phyloP scores from a whole-genome alignment of 1,284 basidiomycete genomes.

The Ganoderma resinaceum region DNA sequence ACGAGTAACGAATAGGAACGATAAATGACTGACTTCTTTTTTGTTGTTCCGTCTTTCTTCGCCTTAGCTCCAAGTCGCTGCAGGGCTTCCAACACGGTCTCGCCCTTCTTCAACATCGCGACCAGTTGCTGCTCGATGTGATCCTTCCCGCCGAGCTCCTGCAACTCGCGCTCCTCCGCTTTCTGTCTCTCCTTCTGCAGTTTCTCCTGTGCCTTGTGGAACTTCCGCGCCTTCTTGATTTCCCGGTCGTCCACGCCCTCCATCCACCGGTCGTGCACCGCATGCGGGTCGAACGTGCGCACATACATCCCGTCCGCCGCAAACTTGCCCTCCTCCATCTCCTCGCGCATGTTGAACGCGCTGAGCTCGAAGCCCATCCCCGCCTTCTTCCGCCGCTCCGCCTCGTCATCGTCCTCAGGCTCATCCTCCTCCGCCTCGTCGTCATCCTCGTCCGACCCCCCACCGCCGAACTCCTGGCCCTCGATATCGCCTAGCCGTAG shows the following conservation, averaged over 20 bases:
- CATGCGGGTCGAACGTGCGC: conserved; percentile 88
- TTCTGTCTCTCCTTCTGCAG: conserved; percentile 72
- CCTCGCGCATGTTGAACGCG: conserved; percentile 98
- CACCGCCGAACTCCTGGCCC: conserved; percentile 84
- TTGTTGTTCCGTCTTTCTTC: conserved; percentile 59
- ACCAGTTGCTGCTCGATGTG: conserved; percentile 76
- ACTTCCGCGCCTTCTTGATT: conserved; percentile 83
- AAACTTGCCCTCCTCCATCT: conserved; percentile 98
- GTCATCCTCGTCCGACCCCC: conserved; percentile 55
- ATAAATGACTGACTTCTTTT: conserved; percentile 41
- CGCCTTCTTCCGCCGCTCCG: conserved; percentile 72
- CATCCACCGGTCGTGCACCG: conserved; percentile 96
- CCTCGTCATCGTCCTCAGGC: conserved; percentile 83
- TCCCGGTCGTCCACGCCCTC: conserved; percentile 86
- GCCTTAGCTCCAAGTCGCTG: conserved; percentile 82
- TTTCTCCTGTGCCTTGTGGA: conserved; percentile 73
- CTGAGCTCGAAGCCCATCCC: conserved; percentile 95
- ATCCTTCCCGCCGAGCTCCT: conserved; percentile 70
- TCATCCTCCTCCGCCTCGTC: conserved; percentile 53
- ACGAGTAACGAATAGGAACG: background rate
- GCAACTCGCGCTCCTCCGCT: conserved; percentile 76
- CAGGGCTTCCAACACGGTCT: conserved; percentile 90
- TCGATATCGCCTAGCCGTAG: conserved; percentile 93
- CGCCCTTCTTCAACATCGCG: conserved; percentile 82
- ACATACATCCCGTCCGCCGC: conserved; percentile 93